Base-by-base conservation (phyloP, 306 rosid species). In the Betula pendula region DNA sequence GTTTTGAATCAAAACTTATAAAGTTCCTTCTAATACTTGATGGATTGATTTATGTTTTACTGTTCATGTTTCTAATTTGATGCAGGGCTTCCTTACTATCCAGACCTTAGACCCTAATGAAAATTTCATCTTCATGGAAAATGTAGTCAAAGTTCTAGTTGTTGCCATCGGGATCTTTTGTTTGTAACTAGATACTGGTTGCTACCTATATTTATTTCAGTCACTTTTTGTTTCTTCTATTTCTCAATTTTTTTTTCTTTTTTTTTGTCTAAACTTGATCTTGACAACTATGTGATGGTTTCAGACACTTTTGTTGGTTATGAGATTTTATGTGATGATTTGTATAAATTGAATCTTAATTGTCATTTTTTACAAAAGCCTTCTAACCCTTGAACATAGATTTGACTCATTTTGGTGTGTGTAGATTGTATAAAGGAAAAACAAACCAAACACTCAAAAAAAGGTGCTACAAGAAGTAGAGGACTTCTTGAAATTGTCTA, bases 21-120 rank as follows among this genome's bases (percentile, higher is more conserved):
- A 76, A 33, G 65, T 76, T 45, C 55, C 43, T 56, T 40, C 25
- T 17, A 56, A 24, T 58, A 15, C 77, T 42, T 73, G 17, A 69
- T 58, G 25, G 16, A 24, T 25, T 55, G 43, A 73, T 1, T 56
- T 13, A 35, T 3, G 40, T 35, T 35, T 5, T 35, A 2, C 33
- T 0, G 40, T 31, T 31, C 35, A 31, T 31, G 35, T 31, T 31
- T 31, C 35, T 31, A 31, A 31, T 31, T 31, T 3, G 3, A 31
- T 31, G 35, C 35, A 12, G 8, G 48, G 5, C 40, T 56, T 20
- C 16, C 12, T 42, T 25, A 40, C n/a, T n/a, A 73, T 73, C 56
- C 72, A 15, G 20, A 42, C 44, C 20, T 50, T 50, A 68, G 42
- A n/a, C 16, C 72, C 17, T 42, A 42, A 68, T 68, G 52, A 68